Evolutionary conservation across 2,329 filamentous ascomycete genomes (phyloP).

Genomic region (Sclerotinia glacialis): DNA sequence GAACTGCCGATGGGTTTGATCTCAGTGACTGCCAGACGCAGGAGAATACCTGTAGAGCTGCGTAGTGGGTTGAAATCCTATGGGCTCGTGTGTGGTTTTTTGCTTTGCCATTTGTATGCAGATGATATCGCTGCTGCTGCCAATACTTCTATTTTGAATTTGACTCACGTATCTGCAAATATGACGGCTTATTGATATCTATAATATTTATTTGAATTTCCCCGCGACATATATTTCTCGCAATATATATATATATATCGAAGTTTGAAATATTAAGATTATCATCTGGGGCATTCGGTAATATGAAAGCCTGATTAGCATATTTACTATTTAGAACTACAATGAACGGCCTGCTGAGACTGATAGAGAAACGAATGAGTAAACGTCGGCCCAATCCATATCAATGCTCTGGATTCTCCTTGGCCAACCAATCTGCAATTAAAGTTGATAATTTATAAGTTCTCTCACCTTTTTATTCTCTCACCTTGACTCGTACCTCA

Average conservation of each 20-base stretch:
- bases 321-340: neutral
- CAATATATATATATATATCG: too few relatives aligned
- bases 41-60: conserved; percentile 26
- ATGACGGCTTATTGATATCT: too few relatives aligned
- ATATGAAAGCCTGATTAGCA: neutral
- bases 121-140: neutral
- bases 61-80: neutral
- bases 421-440: neutral
- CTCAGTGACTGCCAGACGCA: conserved; percentile 32
- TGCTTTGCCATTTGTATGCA: neutral
- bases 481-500: too few relatives aligned
- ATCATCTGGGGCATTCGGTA: too few relatives aligned
- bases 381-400: neutral
- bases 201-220: too few relatives aligned
- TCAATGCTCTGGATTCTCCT: too few relatives aligned
- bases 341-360: neutral
- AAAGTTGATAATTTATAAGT: neutral
- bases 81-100: neutral
- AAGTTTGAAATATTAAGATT: too few relatives aligned
- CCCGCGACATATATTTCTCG: too few relatives aligned
- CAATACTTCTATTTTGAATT: neutral
- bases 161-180: neutral
- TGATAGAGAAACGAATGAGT: neutral
- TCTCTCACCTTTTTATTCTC: neutral
- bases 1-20: conserved; percentile 35